Conservation (phyloP, 208 protist genomes). For the Trypanosoma congolense region DNA sequence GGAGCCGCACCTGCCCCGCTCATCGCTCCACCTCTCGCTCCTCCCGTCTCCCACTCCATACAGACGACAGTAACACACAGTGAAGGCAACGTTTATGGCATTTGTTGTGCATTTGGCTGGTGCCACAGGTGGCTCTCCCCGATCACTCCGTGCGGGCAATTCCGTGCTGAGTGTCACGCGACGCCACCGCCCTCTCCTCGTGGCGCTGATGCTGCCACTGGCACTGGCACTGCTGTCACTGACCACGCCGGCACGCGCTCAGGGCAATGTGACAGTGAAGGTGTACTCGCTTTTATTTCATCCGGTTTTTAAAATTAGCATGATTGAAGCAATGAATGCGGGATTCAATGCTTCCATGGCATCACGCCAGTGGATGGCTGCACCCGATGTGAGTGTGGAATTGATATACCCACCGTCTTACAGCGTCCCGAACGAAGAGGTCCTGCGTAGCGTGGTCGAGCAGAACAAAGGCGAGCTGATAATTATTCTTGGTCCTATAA, state of each 20-base stretch:
- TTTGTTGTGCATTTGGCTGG: too few relatives aligned
- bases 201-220: too few relatives aligned
- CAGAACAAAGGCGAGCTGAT: neutral
- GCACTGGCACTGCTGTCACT: neutral
- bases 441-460: neutral
- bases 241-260: neutral
- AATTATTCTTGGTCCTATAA: slow-evolving; percentile 1
- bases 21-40: too few relatives aligned
- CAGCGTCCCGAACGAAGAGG: neutral
- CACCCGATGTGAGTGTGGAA: neutral
- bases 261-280: slow-evolving; percentile 3
- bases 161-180: neutral
- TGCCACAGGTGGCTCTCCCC: too few relatives aligned
- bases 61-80: too few relatives aligned
- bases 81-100: too few relatives aligned
- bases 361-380: neutral
- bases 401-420: neutral
- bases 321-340: neutral
- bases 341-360: slow-evolving; percentile 1
- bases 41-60: too few relatives aligned
- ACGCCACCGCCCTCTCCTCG: neutral
- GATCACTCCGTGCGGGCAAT: neutral
- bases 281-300: neutral
- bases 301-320: neutral
- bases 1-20: too few relatives aligned